These are phyloP conservation scores for Psilocybe tampanensis DNA, from an alignment of 768 basidiomycete genomes.

Conservation along the genomic window DNA sequence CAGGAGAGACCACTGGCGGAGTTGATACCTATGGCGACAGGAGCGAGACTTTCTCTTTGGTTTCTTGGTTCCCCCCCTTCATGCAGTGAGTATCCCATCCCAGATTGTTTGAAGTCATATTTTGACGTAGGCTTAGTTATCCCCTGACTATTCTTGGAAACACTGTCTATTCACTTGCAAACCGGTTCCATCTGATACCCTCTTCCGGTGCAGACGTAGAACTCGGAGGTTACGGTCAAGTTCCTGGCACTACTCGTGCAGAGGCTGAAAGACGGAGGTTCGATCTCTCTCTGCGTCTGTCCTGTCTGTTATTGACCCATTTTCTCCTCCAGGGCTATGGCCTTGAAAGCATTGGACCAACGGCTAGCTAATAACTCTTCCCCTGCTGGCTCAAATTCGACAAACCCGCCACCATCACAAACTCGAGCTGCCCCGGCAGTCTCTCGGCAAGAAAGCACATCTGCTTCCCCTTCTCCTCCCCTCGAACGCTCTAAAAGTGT, in stretches of 20 bases:
- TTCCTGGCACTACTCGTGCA: constrained; percentile 89
- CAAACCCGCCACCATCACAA: constrained; percentile 29
- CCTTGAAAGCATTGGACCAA: constrained; percentile 95
- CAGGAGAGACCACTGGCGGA: constrained; percentile 62
- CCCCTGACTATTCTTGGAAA: constrained; percentile 72
- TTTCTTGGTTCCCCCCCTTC: constrained; percentile 97
- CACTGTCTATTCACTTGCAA: constrained; percentile 66
- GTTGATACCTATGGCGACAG: constrained; percentile 85
- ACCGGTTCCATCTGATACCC: constrained; percentile 76
- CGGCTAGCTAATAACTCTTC: constrained; percentile 72
- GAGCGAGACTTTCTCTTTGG: constrained; percentile 93
- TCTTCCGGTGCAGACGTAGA: constrained; percentile 66
- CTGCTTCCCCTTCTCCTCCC: constrained; percentile 28
- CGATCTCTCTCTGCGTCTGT: constrained; percentile 19
- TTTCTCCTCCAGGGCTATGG: constrained; percentile 71
- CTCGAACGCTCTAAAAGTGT: constrained; percentile 36
- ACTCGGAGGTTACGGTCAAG: constrained; percentile 66
- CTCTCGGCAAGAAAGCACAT: constrained; percentile 33
- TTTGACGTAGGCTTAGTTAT: constrained; percentile 46
- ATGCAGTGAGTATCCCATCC: constrained; percentile 67
- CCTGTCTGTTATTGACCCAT: background rate
- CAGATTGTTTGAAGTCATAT: background rate
- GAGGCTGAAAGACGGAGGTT: constrained; percentile 96
- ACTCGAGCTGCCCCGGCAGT: constrained; percentile 30
- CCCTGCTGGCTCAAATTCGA: constrained; percentile 37